Evolutionary conservation across 1,139 yeast genomes (phyloP).

Genomic region (Yamadazyma atlantica): DNA sequence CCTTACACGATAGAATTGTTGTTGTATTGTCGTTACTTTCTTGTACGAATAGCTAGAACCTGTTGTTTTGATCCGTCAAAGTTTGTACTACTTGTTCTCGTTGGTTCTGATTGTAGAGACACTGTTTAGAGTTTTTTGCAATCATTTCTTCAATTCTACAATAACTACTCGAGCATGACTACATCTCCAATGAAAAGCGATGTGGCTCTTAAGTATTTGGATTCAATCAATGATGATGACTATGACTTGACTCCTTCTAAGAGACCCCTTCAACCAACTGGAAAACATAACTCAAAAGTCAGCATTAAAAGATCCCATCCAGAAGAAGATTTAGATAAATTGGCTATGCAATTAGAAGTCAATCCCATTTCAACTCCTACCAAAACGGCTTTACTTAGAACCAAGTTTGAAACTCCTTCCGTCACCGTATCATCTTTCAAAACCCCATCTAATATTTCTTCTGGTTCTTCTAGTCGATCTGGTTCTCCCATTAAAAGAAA

Average conservation of each 20-base stretch:
- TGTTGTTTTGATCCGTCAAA: background rate
- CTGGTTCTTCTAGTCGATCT: slow-evolving; percentile 20
- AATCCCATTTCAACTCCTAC: slow-evolving; percentile 27
- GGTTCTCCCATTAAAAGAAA: slow-evolving; percentile 22
- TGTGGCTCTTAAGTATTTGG: slow-evolving; percentile 35
- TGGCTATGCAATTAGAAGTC: slow-evolving; percentile 39
- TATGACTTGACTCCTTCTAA: slow-evolving; percentile 17
- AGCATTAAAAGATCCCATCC: slow-evolving; percentile 13
- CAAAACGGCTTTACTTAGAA: slow-evolving; percentile 29
- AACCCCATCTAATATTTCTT: slow-evolving; percentile 25
- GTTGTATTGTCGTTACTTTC: too few species aligned
- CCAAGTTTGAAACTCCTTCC: slow-evolving; percentile 45
- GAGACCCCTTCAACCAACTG: slow-evolving; percentile 34
- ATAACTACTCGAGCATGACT: background rate
- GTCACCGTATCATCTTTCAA: slow-evolving; percentile 48
- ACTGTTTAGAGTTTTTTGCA: background rate
- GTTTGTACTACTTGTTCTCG: background rate
- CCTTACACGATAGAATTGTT: too few species aligned
- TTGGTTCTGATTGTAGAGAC: background rate
- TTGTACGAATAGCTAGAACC: too few species aligned
- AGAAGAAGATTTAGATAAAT: slow-evolving; percentile 38
- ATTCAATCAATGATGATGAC: slow-evolving; percentile 25
- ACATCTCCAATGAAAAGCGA: slow-evolving; percentile 11
- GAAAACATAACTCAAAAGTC: slow-evolving; percentile 22
- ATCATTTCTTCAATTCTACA: background rate